Evolutionary conservation across 148 eudicot species (phyloP), one percentile per base, ranked within the genome.

Genomic region (Vaccinium corymbosum): DNA sequence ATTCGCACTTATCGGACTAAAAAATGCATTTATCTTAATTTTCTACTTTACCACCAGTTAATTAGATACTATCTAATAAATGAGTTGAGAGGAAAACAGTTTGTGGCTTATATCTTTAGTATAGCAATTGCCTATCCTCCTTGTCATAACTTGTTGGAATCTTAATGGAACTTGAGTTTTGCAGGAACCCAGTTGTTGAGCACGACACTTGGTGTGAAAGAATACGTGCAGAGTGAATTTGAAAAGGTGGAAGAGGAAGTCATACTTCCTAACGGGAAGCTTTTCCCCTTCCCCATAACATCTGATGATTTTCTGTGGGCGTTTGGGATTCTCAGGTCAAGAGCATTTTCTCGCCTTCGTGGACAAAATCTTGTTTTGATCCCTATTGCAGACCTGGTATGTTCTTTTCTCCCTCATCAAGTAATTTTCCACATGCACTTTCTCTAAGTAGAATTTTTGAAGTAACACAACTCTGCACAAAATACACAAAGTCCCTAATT

Each of bases 331-430:
- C 91, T 95, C 84, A 89, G 98, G 87, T 97, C 99, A 76, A 90
- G 98, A 86, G 99, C 98, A 74, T 97, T 95, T 85, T 94, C 98
- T 64, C 95, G 96, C 51, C 92, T 95, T 79, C 90, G 96, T 16
- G 94, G 93, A 81, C 95, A 95, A 83, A 95, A 94, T 87, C 95
- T 97, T 83, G 96, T 95, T 59, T 81, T 97, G 35, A 89, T 97
- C 86, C 99, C 98, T 35, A 81, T 93, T 48, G 98, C 98, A 8
- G 99, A 97, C 88, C 86, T 97, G 98, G 99, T 97, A 92, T 81
- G 61, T 56, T 61, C 51, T 81, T 49, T 62, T 71, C 35, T 57
- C n/a, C 35, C 75, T 64, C 70, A 20, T 53, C 52, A 29, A 10
- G 52, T 85, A 15, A 20, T 16, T 11, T 71, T 56, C 55, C n/a